Base-by-base conservation (phyloP, 768 basidiomycete genomes). In the Suillus subluteus region DNA sequence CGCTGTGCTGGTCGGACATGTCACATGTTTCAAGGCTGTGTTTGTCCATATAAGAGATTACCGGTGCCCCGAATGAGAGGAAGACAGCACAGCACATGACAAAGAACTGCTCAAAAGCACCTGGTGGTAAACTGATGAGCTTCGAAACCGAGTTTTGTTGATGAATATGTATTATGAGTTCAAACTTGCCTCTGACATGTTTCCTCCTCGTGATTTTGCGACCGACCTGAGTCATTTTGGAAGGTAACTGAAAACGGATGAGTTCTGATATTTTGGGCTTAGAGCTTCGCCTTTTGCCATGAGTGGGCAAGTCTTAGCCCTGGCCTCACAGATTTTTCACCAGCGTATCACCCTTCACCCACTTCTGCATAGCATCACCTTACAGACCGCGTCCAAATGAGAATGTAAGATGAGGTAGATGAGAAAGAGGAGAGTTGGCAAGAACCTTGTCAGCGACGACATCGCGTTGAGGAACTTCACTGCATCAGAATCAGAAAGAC, bases 371-470 rank as follows among this genome's bases (percentile, higher is more conserved):
- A 12, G 84, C 82, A 16, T 84, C 82, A 2, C 83, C 82, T 73
- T 87, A 86, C 32, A 86, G 69, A 12, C 82, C 83, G 32, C 83
- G 70, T 40, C 85, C 83, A 74, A 83, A 86, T 35, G 84, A 84
- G 70, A 87, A 85, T 4, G 81, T 79, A 46, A 86, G 69, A 30
- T 75, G 76, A n/a, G 81, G 84, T 9, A 85, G 74, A 8, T 81
- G 76, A 18, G 76, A 70, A 58, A 84, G 52, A 11, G 81, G 70
- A 8, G 80, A 82, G 55, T 48, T 61, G 38, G 73, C 68, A 3
- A 75, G 71, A 23, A 74, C 67, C 9, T 80, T 77, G 62, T 79
- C 75, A 12, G 81, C 78, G 21, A 83, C 65, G 23, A 71, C 70
- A 68, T 86, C 43, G 79, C 78, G 55, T 79, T 74, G 16, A 86